phyloP scores from a whole-genome alignment of 495 filamentous ascomycete genomes.

The Tuber magnatum region DNA sequence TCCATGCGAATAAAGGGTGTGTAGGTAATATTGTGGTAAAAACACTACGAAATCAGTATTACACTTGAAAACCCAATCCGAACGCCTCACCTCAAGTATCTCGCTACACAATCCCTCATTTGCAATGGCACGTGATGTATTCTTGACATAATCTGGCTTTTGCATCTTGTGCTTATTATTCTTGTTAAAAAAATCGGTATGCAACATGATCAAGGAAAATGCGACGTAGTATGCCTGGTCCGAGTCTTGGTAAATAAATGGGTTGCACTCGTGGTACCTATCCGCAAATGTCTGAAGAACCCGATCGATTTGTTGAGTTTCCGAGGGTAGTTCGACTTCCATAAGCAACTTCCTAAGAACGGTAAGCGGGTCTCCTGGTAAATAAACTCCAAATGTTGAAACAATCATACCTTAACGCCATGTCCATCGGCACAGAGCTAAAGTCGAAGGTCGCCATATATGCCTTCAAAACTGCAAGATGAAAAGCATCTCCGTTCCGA shows the following conservation, averaged over 20 bases:
- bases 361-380: conserved; percentile 6
- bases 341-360: conserved; percentile 71
- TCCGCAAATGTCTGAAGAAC: conserved; percentile 92
- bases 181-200: conserved; percentile 98
- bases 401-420: conserved; percentile 58
- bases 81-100: conserved; percentile 55
- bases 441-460: conserved; percentile 93
- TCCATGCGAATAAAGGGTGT: conserved; percentile 96
- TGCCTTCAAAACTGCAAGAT: conserved; percentile 71
- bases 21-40: conserved; percentile 97
- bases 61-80: conserved; percentile 4
- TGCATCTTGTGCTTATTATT: conserved; percentile 99
- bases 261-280: conserved; percentile 96
- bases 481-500: conserved; percentile 78
- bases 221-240: conserved; percentile 97
- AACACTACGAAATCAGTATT: conserved; percentile 49
- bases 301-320: conserved; percentile 96
- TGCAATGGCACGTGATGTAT: conserved; percentile 53
- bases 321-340: conserved; percentile 92
- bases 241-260: conserved; percentile 83
- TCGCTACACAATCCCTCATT: conserved; percentile 86
- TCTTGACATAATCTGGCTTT: conserved; percentile 89
- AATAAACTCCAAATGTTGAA: neutral
- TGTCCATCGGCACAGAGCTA: conserved; percentile 93
- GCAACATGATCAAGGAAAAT: conserved; percentile 90